Base-by-base conservation (phyloP, 2,329 filamentous ascomycete genomes). In the Bipolaris oryzae region DNA sequence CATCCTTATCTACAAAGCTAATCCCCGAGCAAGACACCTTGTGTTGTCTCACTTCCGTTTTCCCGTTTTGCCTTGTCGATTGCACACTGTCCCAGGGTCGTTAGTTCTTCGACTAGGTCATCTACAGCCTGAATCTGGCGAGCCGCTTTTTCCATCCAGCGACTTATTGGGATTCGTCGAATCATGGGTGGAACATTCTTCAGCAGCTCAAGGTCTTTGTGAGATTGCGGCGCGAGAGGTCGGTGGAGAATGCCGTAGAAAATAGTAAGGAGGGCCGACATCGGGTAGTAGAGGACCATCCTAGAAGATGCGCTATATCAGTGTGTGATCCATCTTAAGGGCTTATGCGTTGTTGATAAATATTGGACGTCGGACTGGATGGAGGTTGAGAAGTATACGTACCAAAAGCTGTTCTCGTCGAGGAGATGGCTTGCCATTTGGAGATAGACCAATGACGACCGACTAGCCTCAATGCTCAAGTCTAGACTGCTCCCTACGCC, bases 371-470 rank as follows among this genome's bases (percentile, higher is more conserved):
- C 1, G 16, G 16, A 39, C 18, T 16, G 13, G 13, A 39, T 39
- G 37, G 5, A 18, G 9, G 3, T 43, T 4, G 15, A 31, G 11
- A 28, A 43, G 15, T 31, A 28, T 31, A 43, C 41, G 6, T 43
- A 43, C 41, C 41, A 43, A 31, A 43, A 43, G 7, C 41, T 31
- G 15, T 43, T 43, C 3, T 43, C 23, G 3, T 43, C 41, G 15
- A 43, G 41, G 23, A 43, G 41, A 43, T 43, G 41, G 23, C 41
- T 43, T 16, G 41, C 15, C 41, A 43, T 43, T 18, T 43, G 41
- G 7, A 43, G 41, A 28, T 43, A 43, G 23, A 43, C 15, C n/a
- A 43, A 18, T 7, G 41, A 43, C 15, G 41, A 43, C 23, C 41
- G 41, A 28, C 41, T 43, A 43, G 41, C 41, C 7, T 43, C 41